Base-by-base conservation (phyloP, 805 yeast species). In the Kluyveromyces siamensis region DNA sequence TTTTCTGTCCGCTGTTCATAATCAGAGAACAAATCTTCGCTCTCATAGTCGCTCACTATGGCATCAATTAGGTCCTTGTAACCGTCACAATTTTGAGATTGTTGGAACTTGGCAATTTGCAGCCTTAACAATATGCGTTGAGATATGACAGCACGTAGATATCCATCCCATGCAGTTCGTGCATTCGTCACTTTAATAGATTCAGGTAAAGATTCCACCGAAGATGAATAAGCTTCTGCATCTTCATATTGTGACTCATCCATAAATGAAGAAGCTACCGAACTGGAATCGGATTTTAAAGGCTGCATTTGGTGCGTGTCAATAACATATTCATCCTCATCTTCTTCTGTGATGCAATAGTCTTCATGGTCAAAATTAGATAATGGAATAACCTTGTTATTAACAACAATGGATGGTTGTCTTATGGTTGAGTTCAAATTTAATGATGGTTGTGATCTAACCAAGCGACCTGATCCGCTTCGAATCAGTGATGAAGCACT, bases 351-450 rank as follows among this genome's bases (percentile, higher is more conserved):
- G 14, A 59, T 60, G 11, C 67, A 54, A 37, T 57, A 61, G 21
- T 55, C 62, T 38, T 55, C 55, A 33, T 30, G 37, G 11, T 48
- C 50, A 10, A 50, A 37, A 56, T 60, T 58, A 3, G 67, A 54
- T 18, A 65, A 46, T 35, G 68, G 68, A 19, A 65, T 64, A 2
- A 63, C 68, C 50, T 60, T 63, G 44, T 63, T 65, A 42, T 59
- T 62, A 18, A 65, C 67, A 14, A 64, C 69, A 21, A 64, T 63
- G 1, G 68, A 64, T 8, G 65, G 68, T 50, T 64, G 66, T 50
- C 68, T 59, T 6, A 58, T 58, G 7, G 63, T 45, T 8, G 62
- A 52, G 44, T 53, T 62, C 41, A 63, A 50, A 8, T 65, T 55
- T 27, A 44, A 41, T 4, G 60, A 54, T 10, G 60, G 63, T n/a